Base-by-base conservation (phyloP, 129 eudicot species). In the Saposhnikovia divaricata region DNA sequence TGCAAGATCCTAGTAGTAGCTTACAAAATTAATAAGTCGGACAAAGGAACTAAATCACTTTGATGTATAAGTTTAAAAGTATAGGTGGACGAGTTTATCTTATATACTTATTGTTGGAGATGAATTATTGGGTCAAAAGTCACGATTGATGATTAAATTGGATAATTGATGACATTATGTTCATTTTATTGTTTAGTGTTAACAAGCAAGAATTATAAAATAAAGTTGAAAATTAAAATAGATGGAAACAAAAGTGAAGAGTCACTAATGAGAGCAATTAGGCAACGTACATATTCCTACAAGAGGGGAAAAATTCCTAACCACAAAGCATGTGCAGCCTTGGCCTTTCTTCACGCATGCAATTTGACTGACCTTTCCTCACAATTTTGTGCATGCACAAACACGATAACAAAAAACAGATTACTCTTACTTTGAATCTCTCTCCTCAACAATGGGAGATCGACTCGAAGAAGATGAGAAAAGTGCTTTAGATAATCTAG, bases 381-480 rank as follows among this genome's bases (percentile, higher is more conserved):
- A 55, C 75, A n/a, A 73, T 42, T 43, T 10, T n/a, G 40, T 66
- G 21, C 72, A 28, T 27, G 16, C 73, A 68, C 73, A 68, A 71
- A 18, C 47, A 28, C 77, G 11, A 21, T 15, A 10, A 47, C 39
- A 78, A 81, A 31, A 53, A 12, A 48, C 23, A 75, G 19, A 66
- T 39, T 4, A 25, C 76, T 68, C 31, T 27, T 6, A 23, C 39
- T 5, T 31, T 80, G 2, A 9, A 39, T 66, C 73, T 13, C 43
- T 34, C 31, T 8, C 78, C 39, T 37, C 25, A 15, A 27, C 55
- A 51, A 50, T 57, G 77, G 85, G 82, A 88, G 85, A 83, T 81
- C 86, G 85, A 45, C 48, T 85, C 31, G 93, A 87, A 72, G 96
- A 83, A 34, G 98, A 83, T 48, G 96, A 93, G 51, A 85, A 82